These are phyloP conservation scores for Aureobasidium sp. DNA, from an alignment of 2,329 filamentous ascomycete genomes.

Conservation along the genomic window DNA sequence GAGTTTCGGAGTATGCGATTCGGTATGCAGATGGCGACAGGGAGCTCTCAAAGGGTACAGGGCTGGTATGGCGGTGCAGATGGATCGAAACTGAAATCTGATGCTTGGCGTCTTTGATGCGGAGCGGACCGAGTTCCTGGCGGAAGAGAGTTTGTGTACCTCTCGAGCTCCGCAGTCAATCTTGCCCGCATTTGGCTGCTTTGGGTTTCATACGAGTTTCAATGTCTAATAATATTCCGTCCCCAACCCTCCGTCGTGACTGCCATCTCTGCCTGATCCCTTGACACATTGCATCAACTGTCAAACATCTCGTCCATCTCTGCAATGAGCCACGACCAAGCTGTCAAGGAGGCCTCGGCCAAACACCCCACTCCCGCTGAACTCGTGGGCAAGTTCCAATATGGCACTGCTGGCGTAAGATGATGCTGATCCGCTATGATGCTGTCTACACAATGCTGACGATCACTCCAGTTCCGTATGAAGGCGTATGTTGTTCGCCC, in stretches of 20 bases:
- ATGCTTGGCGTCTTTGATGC: not conserved
- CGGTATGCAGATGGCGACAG: not conserved
- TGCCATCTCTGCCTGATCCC: not conserved
- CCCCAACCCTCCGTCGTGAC: not conserved
- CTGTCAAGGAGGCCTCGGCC: constrained; percentile 21
- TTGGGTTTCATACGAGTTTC: constrained; percentile 9
- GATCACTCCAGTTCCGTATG: constrained; percentile 53
- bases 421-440: not conserved
- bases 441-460: constrained; percentile 11
- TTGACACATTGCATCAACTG: not conserved
- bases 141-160: not conserved
- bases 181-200: not conserved
- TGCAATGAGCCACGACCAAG: constrained; percentile 15
- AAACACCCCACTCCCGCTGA: constrained; percentile 28
- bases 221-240: constrained; percentile 10
- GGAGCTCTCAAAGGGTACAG: not conserved
- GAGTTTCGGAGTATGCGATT: not conserved
- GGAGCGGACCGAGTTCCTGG: not conserved
- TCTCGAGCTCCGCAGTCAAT: constrained; percentile 1
- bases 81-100: not conserved
- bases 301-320: not conserved
- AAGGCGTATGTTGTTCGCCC: constrained; percentile 50
- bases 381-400: constrained; percentile 42
- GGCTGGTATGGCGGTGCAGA: not conserved
- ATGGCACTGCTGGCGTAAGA: constrained; percentile 50